Evolutionary conservation across 169 alveolate species (phyloP).

Genomic region (Blepharisma undulans): DNA sequence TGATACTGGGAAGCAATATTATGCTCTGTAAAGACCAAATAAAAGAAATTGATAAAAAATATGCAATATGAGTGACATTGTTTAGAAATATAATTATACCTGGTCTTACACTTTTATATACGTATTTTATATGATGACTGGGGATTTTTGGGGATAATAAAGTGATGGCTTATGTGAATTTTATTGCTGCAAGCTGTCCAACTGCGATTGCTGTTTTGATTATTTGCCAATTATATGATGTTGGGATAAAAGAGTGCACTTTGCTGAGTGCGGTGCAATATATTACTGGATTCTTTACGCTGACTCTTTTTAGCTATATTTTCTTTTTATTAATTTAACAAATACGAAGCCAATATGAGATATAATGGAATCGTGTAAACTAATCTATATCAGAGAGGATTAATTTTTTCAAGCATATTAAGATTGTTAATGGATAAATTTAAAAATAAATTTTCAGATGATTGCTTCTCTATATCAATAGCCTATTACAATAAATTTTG

Average conservation of each 20-base stretch:
- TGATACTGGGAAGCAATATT: background rate
- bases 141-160: background rate
- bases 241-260: background rate
- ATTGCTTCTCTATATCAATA: too few relatives aligned
- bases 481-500: too few relatives aligned
- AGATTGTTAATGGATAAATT: too few relatives aligned
- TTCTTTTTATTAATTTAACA: too few relatives aligned
- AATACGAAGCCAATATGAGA: too few relatives aligned
- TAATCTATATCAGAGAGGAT: too few relatives aligned
- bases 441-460: too few relatives aligned
- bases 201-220: background rate
- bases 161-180: constrained; percentile 6
- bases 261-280: background rate
- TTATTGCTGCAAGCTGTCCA: background rate
- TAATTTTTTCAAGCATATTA: too few relatives aligned
- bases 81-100: background rate
- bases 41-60: background rate
- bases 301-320: too few relatives aligned
- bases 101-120: background rate
- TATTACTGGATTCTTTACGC: too few relatives aligned
- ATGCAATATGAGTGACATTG: background rate
- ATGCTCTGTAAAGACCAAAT: background rate
- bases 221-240: background rate
- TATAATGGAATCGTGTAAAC: too few relatives aligned
- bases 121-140: background rate